Base-by-base conservation (phyloP, 2,329 filamentous ascomycete genomes). In the Aspergillus sclerotialis region DNA sequence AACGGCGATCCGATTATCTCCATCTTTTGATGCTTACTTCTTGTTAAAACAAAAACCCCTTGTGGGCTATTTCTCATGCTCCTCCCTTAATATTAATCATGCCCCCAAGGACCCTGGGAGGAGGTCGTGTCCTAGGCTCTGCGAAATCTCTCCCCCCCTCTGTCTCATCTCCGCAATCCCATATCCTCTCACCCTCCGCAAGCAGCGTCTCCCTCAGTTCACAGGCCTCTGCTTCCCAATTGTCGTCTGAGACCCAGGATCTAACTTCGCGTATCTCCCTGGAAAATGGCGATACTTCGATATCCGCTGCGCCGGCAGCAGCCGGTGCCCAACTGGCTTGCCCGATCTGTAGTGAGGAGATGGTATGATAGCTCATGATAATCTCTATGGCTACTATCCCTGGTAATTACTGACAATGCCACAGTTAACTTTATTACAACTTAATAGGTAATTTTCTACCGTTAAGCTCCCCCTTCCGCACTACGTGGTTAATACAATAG, bases 291-390 rank as follows among this genome's bases (percentile, higher is more conserved):
- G 69, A 70, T 26, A 63, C 69, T 50, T 67, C 67, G 29, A 62
- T 65, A 35, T 63, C 64, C 31, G 60, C 61, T 12, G 60, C 59
- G 31, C 72, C 73, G 43, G 70, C 66, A 31, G 73, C 77, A 33
- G 67, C 77, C 36, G 76, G 74, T 46, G 76, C 76, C 45, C 76
- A 76, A 60, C 78, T 98, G 39, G 78, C 90, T 36, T 98, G 92
- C 60, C 92, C 92, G n/a, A 98, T 98, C 56, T 98, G 92, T 64
- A 88, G 81, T 49, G 93, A 96, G 65, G 89, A 95, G 63, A 98
- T 98, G 92, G 88, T 92, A 67, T 44, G 67, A 52, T 27, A 11
- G 28, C n/a, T 10, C 13, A 8, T 13, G 15, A 7, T 26, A 9
- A 11, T 32, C 9, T 15, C 28, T 32, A 42, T 23, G 26, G 18